Conservation (phyloP, 345 rosid genomes). For the Boechera retrofracta region DNA sequence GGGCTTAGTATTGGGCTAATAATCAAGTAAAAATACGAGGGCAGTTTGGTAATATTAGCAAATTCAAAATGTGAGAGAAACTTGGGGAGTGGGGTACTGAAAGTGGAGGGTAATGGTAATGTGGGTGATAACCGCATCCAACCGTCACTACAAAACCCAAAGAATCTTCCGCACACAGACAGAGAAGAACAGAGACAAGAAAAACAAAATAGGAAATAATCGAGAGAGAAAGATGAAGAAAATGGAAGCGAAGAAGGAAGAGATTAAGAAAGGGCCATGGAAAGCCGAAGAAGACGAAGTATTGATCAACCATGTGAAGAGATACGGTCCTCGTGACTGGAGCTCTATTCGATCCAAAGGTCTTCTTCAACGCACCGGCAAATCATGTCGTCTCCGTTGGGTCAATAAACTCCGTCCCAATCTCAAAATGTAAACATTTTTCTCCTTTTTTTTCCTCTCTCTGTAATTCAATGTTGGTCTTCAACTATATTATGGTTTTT, state of each 20-base stretch:
- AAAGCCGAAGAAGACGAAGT: slow-evolving; percentile 90
- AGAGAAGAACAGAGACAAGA: not conserved
- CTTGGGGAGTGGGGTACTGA: slow-evolving; percentile 49
- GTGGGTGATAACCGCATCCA: slow-evolving; percentile 49
- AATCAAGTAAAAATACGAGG: not conserved
- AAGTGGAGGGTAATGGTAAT: slow-evolving; percentile 46
- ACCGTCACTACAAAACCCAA: slow-evolving; percentile 48
- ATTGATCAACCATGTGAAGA: slow-evolving; percentile 68
- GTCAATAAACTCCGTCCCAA: slow-evolving; percentile 95
- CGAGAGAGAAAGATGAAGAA: slow-evolving; percentile 26
- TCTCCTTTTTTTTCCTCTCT: not conserved
- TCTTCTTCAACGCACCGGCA: slow-evolving; percentile 80
- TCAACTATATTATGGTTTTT: not conserved
- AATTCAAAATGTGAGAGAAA: slow-evolving; percentile 45
- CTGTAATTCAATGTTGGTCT: not conserved
- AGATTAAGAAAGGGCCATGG: slow-evolving; percentile 92
- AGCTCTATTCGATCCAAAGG: slow-evolving; percentile 99
- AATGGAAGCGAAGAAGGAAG: slow-evolving; percentile 57
- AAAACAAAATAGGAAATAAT: not conserved
- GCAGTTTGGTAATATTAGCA: not conserved
- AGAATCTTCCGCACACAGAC: slow-evolving; percentile 21
- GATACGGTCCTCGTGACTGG: slow-evolving; percentile 92
- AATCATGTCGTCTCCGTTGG: slow-evolving; percentile 98
- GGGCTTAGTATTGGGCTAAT: slow-evolving; percentile 26
- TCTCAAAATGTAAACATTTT: slow-evolving; percentile 62